Conservation (phyloP, 306 rosid genomes). For the Urtica urens region DNA sequence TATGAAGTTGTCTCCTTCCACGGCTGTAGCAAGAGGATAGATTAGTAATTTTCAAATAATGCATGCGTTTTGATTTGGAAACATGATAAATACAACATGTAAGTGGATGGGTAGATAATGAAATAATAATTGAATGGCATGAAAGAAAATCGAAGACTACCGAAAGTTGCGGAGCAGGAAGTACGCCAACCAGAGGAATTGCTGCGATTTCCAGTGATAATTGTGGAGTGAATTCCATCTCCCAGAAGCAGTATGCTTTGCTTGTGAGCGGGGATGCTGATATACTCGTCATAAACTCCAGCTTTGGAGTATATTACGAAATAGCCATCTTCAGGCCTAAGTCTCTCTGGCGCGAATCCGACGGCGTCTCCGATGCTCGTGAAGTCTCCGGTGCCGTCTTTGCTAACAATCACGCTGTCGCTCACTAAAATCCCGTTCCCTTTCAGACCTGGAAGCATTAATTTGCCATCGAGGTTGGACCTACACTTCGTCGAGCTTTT, state of each 20-base stretch:
- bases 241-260: conserved; percentile 50
- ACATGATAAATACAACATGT: not conserved
- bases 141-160: conserved; percentile 34
- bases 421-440: conserved; percentile 36
- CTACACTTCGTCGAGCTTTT: no score
- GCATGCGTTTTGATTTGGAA: not conserved
- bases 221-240: conserved; percentile 58
- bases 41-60: not conserved
- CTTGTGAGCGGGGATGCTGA: conserved; percentile 39
- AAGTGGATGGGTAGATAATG: not conserved
- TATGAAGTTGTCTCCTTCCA: not conserved
- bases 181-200: conserved; percentile 55
- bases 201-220: conserved; percentile 58
- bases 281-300: conserved; percentile 63
- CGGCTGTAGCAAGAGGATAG: not conserved
- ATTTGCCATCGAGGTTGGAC: no score
- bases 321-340: conserved; percentile 48
- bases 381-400: conserved; percentile 37
- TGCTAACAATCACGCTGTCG: conserved; percentile 35
- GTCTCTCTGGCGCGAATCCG: conserved; percentile 39
- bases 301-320: conserved; percentile 42
- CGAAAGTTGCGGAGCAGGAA: conserved; percentile 61
- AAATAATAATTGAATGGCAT: no score
- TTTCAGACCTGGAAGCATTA: conserved; percentile 26
- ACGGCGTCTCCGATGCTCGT: conserved; percentile 57